A percentile compares a stretch with the other conserved stretches of the same genome.
Conservation (phyloP, 805 yeast species). For the Cyberlindnera euphorbiiphila region DNA sequence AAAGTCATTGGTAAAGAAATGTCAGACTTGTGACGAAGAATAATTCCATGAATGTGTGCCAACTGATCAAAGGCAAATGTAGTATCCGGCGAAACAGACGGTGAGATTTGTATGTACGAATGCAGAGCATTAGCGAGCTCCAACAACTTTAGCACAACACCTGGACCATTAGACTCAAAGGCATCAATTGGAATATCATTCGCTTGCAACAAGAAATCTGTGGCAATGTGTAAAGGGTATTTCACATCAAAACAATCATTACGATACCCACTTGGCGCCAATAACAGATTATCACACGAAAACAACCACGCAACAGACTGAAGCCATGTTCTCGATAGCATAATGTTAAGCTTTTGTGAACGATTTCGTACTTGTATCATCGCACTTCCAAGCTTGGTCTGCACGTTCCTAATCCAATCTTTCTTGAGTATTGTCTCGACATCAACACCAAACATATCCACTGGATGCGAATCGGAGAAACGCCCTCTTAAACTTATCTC, state of each 20-base stretch:
- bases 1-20: slow-evolving; percentile 14
- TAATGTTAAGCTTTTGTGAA: slow-evolving; percentile 21
- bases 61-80: slow-evolving; percentile 21
- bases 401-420: slow-evolving; percentile 20
- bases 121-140: slow-evolving; percentile 22
- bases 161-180: slow-evolving; percentile 25
- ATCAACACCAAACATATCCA: slow-evolving; percentile 6
- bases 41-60: slow-evolving; percentile 16
- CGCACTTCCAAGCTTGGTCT: slow-evolving; percentile 13
- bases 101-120: slow-evolving; percentile 11
- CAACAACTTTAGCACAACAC: slow-evolving; percentile 21
- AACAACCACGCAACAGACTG: slow-evolving; percentile 26
- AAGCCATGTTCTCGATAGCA: slow-evolving; percentile 23
- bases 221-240: slow-evolving; percentile 22
- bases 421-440: slow-evolving; percentile 11
- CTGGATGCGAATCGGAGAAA: neutral
- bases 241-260: slow-evolving; percentile 16
- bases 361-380: slow-evolving; percentile 5
- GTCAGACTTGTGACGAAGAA: slow-evolving; percentile 17
- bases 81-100: slow-evolving; percentile 9
- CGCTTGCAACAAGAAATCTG: slow-evolving; percentile 17
- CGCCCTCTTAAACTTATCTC: slow-evolving; percentile 10
- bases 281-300: slow-evolving; percentile 15
- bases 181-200: slow-evolving; percentile 20
- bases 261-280: slow-evolving; percentile 1